Evolutionary conservation across 208 protist species (phyloP).

Genomic region (Lotmaria passim): DNA sequence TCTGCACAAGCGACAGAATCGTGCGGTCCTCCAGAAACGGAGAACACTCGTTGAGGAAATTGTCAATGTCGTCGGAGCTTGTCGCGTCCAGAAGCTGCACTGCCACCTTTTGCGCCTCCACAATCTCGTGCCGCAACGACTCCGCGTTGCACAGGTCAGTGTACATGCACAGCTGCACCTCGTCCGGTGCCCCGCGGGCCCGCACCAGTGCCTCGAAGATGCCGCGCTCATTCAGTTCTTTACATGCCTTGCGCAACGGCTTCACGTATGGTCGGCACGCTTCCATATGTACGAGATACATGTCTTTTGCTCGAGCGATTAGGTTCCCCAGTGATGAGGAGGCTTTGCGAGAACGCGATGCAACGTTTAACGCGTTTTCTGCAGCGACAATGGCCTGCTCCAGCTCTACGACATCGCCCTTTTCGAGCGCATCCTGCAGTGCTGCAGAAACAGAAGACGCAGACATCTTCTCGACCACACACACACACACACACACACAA

Average conservation of each 20-base stretch:
- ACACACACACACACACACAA: background rate
- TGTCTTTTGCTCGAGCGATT: conserved; percentile 40
- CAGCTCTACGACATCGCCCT: conserved; percentile 68
- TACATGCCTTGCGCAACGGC: conserved; percentile 65
- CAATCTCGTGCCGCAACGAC: conserved; percentile 54
- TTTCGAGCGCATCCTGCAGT: conserved; percentile 55
- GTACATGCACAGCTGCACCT: conserved; percentile 70
- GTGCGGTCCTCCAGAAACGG: conserved; percentile 57
- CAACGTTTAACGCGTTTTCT: conserved; percentile 34
- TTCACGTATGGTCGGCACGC: conserved; percentile 59
- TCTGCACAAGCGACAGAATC: conserved; percentile 60
- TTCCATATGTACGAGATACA: conserved; percentile 52
- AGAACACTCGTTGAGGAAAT: conserved; percentile 64
- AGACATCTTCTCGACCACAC: conserved; percentile 3
- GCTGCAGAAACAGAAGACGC: conserved; percentile 26
- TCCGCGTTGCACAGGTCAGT: conserved; percentile 70
- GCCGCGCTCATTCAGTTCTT: conserved; percentile 46
- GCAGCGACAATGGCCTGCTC: conserved; percentile 60
- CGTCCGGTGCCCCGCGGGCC: conserved; percentile 41
- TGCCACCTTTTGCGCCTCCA: conserved; percentile 40
- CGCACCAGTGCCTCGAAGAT: conserved; percentile 59
- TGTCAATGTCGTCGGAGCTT: conserved; percentile 45
- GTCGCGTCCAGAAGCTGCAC: conserved; percentile 40
- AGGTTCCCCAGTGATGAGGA: conserved; percentile 25
- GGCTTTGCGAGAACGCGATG: conserved; percentile 23